phyloP scores from a whole-genome alignment of 192 early-diverging fungal species.

The Fimicolochytrium jonesii region DNA sequence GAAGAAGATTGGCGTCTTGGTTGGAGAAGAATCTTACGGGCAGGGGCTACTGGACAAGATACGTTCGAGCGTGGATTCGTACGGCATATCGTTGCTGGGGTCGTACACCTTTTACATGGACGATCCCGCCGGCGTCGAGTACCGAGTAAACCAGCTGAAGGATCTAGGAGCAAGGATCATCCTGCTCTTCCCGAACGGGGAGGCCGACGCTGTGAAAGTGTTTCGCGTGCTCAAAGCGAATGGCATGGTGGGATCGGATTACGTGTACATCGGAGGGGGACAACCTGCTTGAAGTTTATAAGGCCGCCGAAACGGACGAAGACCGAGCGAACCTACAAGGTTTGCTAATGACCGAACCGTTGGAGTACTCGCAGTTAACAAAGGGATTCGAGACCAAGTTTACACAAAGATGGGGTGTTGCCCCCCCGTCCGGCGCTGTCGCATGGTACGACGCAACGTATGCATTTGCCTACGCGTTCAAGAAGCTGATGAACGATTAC shows the following conservation, averaged over 20 bases:
- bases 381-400: neutral
- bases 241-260: constrained; percentile 16
- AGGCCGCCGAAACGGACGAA: neutral
- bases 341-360: constrained; percentile 11
- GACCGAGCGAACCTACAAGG: neutral
- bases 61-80: neutral
- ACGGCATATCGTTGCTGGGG: neutral
- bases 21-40: neutral
- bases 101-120: neutral
- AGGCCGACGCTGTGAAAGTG: constrained; percentile 1
- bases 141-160: constrained; percentile 2
- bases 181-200: neutral
- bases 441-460: constrained; percentile 18
- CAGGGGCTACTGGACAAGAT: constrained; percentile 12
- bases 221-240: constrained; percentile 1
- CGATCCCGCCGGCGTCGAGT: neutral
- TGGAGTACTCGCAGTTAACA: constrained; percentile 5
- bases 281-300: neutral
- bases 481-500: constrained; percentile 7
- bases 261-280: constrained; percentile 22
- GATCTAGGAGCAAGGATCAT: constrained; percentile 15
- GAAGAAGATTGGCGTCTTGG: constrained; percentile 14
- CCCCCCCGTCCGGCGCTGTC: neutral
- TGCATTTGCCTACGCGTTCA: constrained; percentile 20
- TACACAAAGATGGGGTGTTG: neutral